Evolutionary conservation across 2,329 filamentous ascomycete species (phyloP).

Genomic region (Chaetoscypha palmicola): DNA sequence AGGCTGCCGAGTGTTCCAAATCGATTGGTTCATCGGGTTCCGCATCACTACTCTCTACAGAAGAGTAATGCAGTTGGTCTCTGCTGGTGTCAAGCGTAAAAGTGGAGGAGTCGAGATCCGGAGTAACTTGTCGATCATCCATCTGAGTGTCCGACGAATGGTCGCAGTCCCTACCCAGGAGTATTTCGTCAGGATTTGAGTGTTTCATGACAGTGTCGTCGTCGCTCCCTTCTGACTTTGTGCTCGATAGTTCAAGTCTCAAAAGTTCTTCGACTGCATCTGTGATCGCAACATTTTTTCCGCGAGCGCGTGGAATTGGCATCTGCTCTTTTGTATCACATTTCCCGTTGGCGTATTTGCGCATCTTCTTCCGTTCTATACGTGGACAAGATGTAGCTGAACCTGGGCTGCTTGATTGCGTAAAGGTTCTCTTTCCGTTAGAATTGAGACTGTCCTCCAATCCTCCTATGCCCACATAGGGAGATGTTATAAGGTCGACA

Average conservation of each 20-base stretch:
- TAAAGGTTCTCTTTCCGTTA: background rate
- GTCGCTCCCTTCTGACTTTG: background rate
- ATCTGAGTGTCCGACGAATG: background rate
- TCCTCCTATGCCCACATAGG: background rate
- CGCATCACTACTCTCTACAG: background rate
- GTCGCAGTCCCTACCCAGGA: background rate
- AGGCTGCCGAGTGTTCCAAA: background rate
- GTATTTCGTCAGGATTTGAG: background rate
- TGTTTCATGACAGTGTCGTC: background rate
- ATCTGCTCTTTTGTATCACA: background rate
- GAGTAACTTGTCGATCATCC: background rate
- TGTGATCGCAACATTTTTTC: background rate
- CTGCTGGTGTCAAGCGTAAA: background rate
- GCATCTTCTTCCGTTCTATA: slow-evolving; percentile 2
- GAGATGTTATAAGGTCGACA: background rate
- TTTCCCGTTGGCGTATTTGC: background rate
- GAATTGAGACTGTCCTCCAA: background rate
- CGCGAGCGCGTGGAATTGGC: too few relatives aligned
- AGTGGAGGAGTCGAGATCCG: background rate
- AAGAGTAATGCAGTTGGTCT: background rate
- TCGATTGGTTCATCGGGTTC: background rate
- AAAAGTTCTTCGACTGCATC: background rate
- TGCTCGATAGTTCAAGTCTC: background rate
- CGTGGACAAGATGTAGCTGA: background rate
- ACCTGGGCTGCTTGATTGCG: background rate